phyloP scores from a whole-genome alignment of 257 asterid genomes.

The Solanum chiquidenum region DNA sequence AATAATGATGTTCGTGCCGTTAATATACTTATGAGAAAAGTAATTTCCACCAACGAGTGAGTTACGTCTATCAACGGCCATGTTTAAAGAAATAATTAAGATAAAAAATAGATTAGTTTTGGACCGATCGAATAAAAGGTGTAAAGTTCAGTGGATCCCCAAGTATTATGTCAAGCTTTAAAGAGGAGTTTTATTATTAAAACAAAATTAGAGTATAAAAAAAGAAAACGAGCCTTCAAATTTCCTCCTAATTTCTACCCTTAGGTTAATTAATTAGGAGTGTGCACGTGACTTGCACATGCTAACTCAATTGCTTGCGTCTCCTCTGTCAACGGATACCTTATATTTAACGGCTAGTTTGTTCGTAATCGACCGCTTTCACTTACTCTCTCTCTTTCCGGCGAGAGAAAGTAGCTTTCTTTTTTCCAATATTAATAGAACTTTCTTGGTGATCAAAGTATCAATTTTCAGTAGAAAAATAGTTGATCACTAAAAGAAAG shows the following conservation, averaged over 20 bases:
- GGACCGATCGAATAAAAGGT: not conserved
- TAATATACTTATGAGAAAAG: too few relatives aligned
- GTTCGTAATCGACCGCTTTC: not conserved
- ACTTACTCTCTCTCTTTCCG: not conserved
- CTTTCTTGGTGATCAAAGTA: not conserved
- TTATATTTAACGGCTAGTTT: not conserved
- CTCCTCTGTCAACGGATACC: not conserved
- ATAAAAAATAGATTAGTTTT: too few relatives aligned
- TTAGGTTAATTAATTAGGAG: not conserved
- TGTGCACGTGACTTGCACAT: not conserved
- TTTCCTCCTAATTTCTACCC: not conserved
- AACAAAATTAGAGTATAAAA: not conserved
- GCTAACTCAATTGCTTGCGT: not conserved
- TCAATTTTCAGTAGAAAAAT: too few relatives aligned
- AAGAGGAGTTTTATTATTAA: not conserved
- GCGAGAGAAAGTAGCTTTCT: not conserved
- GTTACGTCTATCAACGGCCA: fast-evolving
- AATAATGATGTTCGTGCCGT: too few relatives aligned
- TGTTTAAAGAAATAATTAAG: too few relatives aligned
- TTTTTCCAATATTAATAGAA: not conserved
- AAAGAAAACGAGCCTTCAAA: not conserved
- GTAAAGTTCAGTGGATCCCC: not conserved
- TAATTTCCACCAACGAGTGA: too few relatives aligned
- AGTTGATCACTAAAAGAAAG: not conserved
- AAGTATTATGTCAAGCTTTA: not conserved